These are phyloP conservation scores for Backusella parvicylindrica DNA, from an alignment of 192 early-diverging fungal species.

Conservation along the genomic window DNA sequence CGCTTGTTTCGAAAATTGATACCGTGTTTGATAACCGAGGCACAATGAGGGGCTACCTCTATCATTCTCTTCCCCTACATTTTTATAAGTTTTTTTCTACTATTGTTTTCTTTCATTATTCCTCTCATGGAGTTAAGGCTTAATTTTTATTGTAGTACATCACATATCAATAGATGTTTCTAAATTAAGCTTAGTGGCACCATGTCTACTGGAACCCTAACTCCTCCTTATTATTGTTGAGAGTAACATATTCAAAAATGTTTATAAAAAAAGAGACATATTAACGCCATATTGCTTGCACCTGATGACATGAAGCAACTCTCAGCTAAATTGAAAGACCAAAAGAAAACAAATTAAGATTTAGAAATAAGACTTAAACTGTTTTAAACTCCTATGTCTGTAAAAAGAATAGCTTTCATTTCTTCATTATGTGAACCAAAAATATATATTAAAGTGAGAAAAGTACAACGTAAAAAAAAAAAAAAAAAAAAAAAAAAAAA, in stretches of 20 bases:
- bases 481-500: too few relatives aligned
- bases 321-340: background rate
- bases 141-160: background rate
- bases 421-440: background rate
- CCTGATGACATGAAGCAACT: background rate
- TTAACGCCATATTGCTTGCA: background rate
- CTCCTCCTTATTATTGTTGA: background rate
- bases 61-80: slow-evolving; percentile 3
- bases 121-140: background rate
- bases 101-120: background rate
- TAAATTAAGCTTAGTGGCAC: background rate
- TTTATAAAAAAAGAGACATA: background rate
- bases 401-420: background rate
- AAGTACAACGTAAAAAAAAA: background rate
- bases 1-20: background rate
- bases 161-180: background rate
- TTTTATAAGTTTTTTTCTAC: background rate
- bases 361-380: background rate
- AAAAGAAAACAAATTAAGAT: background rate
- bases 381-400: background rate
- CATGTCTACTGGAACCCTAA: background rate
- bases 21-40: background rate
- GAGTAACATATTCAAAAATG: background rate
- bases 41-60: background rate
- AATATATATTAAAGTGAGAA: background rate